Evolutionary conservation across 2,329 filamentous ascomycete genomes (phyloP), one percentile per base, ranked within the genome.

Genomic region (Arthrobotrys pseudoclavata): DNA sequence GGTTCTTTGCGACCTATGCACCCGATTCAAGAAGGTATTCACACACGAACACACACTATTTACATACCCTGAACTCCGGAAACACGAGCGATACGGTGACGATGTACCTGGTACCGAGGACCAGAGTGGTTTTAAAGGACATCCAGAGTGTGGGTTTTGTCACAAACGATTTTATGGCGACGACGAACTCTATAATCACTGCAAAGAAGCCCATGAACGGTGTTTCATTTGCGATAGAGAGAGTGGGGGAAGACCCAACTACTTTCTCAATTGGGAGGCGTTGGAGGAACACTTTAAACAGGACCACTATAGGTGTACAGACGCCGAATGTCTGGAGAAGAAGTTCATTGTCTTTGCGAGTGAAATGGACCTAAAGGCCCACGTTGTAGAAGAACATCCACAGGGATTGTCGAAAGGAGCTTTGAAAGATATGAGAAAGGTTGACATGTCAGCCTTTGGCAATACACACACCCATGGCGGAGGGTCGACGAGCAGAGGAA

Each of bases 31-130:
- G 85, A 97, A 97, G 83, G 94, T 97, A 37, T 99, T 99, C 81
- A 97, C 96, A 0, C 96, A 99, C 84, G 96, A 99, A 84, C 96
- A 99, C 83, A 93, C 96, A 79, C 87, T 99, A 0, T 98, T 97
- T 83, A 91, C 92, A 0, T 88, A 90, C 79, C 88, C 90, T 79
- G 93, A 95, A 80, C 86, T 98, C 61, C 90, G 92, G 80, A 92
- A 89, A 81, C 96, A 99, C 83, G 96, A 98, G 87, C 92, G 89
- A 79, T 90, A 91, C 79, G 96, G 96, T 72, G 96, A 99, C 82
- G 93, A 98, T 83, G 91, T 91, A 79, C 94, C 95, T 3, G 95
- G 96, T 37, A 91, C 94, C 0, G 86, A 92, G 42, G 93, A 97
- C 81, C 96, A 98, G 85, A 97, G 92, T 29, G 96, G 96, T 0